A percentile compares a stretch with the other conserved stretches of the same genome.
These are phyloP conservation scores for Termitomyces sp. DNA, from an alignment of 768 basidiomycete genomes.

Conservation along the genomic window DNA sequence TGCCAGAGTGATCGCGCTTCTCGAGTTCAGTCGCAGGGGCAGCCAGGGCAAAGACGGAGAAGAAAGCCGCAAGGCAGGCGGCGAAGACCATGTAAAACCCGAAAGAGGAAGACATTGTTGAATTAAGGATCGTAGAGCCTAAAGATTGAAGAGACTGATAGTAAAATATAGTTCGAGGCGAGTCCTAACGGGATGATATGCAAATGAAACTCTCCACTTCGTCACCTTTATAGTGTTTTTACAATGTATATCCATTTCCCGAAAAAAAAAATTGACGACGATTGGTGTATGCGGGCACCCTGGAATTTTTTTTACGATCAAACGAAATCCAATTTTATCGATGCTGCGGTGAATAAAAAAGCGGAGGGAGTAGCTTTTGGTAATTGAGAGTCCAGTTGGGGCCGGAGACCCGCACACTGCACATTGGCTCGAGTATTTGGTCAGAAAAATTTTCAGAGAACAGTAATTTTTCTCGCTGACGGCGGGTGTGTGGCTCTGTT, in stretches of 20 bases:
- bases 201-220: background rate
- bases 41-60: constrained; percentile 7
- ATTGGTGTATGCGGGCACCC: background rate
- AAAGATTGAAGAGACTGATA: background rate
- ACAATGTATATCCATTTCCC: background rate
- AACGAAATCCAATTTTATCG: background rate
- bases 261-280: background rate
- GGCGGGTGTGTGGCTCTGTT: background rate
- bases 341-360: background rate
- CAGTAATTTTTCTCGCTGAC: background rate
- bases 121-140: background rate
- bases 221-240: background rate
- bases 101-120: constrained; percentile 8
- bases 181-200: background rate
- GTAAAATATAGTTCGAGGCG: background rate
- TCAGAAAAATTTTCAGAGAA: background rate
- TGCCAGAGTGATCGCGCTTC: constrained; percentile 10
- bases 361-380: background rate
- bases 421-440: background rate
- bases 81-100: constrained; percentile 8
- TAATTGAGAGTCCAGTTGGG: background rate
- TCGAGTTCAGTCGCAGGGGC: constrained; percentile 5
- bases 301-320: constrained; percentile 1
- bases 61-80: constrained; percentile 4
- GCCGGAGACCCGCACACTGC: background rate